Percentiles rank a stretch among this genome's conserved stretches.
Evolutionary conservation across 768 basidiomycete species (phyloP).

Genomic region (Megacollybia marginata): DNA sequence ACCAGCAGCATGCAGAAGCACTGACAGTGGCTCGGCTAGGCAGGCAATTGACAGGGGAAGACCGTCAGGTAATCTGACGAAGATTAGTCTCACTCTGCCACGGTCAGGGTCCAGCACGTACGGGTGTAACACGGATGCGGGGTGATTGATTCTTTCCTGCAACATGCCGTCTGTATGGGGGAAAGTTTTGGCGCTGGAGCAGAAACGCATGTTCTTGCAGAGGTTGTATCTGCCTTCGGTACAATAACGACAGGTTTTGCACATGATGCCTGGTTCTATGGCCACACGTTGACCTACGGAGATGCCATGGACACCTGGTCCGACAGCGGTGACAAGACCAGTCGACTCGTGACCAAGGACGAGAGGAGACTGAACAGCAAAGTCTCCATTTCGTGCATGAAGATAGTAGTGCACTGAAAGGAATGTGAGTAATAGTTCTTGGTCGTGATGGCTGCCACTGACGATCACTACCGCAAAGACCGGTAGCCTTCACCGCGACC

Average conservation of each 20-base stretch:
- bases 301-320: conserved; percentile 47
- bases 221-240: conserved; percentile 82
- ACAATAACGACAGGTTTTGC: conserved; percentile 68
- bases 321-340: conserved; percentile 82
- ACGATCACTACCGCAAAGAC: conserved; percentile 87
- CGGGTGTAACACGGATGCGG: conserved; percentile 81
- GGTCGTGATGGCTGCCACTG: conserved; percentile 19
- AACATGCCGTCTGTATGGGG: conserved; percentile 93
- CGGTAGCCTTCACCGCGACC: conserved; percentile 74
- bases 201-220: conserved; percentile 86
- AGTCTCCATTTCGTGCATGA: conserved; percentile 89
- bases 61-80: conserved; percentile 59
- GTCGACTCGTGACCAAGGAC: conserved; percentile 92
- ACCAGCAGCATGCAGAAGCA: conserved; percentile 62
- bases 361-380: conserved; percentile 77
- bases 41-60: conserved; percentile 77
- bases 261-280: conserved; percentile 90
- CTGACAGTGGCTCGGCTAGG: conserved; percentile 90
- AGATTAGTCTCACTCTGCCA: not conserved
- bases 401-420: conserved; percentile 80
- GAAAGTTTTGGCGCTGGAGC: conserved; percentile 82
- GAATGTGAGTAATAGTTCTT: not conserved
- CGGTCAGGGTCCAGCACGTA: conserved; percentile 32
- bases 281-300: conserved; percentile 80
- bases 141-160: conserved; percentile 84